Conservation (phyloP, 2,329 filamentous ascomycete genomes). For the Aspergillus pseudoglaucus region DNA sequence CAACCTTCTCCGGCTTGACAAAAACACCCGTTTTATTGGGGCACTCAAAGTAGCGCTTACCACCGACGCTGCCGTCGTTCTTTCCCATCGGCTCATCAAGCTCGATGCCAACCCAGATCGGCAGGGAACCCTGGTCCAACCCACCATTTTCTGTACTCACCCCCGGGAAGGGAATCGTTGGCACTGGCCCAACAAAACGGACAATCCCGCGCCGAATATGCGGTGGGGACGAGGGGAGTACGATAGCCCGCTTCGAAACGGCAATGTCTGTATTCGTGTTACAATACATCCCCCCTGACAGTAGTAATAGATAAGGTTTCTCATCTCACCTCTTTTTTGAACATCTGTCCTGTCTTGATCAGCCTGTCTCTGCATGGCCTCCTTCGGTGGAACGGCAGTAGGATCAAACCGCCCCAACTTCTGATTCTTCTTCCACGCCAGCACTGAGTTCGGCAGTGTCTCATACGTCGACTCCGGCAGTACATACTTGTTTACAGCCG, state of each 20-base stretch:
- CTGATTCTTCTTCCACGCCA: constrained; percentile 92
- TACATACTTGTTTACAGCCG: constrained; percentile 78
- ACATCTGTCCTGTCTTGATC: constrained; percentile 57
- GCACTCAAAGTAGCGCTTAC: constrained; percentile 50
- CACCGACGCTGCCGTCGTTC: constrained; percentile 53
- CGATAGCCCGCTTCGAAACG: constrained; percentile 37
- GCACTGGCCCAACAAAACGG: constrained; percentile 37
- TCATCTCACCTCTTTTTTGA: constrained; percentile 53
- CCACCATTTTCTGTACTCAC: constrained; percentile 15
- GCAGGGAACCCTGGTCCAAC: constrained; percentile 16
- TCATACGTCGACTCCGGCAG: constrained; percentile 85
- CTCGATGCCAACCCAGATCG: constrained; percentile 52
- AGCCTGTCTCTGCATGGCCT: constrained; percentile 63
- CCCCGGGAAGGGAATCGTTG: constrained; percentile 32
- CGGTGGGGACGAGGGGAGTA: constrained; percentile 36
- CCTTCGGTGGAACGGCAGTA: constrained; percentile 64
- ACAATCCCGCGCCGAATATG: constrained; percentile 40
- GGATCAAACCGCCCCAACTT: constrained; percentile 96
- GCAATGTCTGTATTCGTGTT: constrained; percentile 32
- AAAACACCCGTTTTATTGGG: constrained; percentile 53
- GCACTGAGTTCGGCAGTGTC: constrained; percentile 75
- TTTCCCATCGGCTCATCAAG: constrained; percentile 61
- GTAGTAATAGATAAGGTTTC: neutral
- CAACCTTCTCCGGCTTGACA: constrained; percentile 56
- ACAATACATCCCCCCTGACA: neutral